Conservation (phyloP, 2,329 filamentous ascomycete species). For the Ceratocystis papillata region DNA sequence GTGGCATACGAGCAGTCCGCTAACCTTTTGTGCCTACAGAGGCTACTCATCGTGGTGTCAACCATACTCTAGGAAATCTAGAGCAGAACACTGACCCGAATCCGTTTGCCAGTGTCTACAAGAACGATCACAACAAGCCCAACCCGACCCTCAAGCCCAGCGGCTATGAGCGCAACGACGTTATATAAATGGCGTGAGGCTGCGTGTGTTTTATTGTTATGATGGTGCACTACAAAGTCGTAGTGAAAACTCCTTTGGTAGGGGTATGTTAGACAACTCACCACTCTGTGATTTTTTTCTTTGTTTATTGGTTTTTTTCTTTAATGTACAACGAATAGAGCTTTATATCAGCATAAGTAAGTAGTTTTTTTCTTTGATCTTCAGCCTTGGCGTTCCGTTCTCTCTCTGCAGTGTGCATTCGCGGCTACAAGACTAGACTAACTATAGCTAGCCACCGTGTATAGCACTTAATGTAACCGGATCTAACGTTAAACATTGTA, state of each 20-base stretch:
- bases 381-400: no score
- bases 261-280: not conserved
- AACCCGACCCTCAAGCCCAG: conserved; percentile 53
- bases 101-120: conserved; percentile 78
- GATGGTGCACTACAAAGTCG: not conserved
- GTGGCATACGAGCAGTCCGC: not conserved
- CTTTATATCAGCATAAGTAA: no score
- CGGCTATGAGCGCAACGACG: conserved; percentile 77
- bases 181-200: conserved; percentile 41
- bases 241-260: not conserved
- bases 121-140: conserved; percentile 54
- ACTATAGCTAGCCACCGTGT: no score
- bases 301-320: not conserved
- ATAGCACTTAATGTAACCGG: no score
- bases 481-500: no score
- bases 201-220: not conserved
- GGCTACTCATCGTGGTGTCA: conserved; percentile 83
- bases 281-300: conserved; percentile 1
- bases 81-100: conserved; percentile 81
- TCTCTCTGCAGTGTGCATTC: no score
- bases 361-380: no score
- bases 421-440: no score
- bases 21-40: conserved; percentile 38
- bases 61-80: conserved; percentile 86
- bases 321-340: not conserved